Evolutionary conservation across 2,329 filamentous ascomycete genomes (phyloP), one percentile per base, ranked within the genome.

Genomic region (Elsinoe arachidis): DNA sequence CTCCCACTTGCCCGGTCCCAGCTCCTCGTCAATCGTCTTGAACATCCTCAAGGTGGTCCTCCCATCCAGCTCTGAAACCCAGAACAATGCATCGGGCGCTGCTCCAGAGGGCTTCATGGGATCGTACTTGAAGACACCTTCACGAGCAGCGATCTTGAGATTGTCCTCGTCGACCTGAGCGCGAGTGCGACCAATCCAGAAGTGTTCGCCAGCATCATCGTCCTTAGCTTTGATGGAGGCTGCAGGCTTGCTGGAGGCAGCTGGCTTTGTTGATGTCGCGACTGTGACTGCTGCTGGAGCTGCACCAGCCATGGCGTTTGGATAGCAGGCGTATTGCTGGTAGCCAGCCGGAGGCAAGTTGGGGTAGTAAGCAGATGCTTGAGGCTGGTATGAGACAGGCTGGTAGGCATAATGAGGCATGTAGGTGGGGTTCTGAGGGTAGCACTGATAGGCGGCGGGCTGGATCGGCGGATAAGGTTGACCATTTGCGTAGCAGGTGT

Each of bases 151-250:
- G 30, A 70, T 67, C 60, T 67, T 68, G 63, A 67, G 65, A 57
- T 72, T 72, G 61, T 72, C 70, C 49, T 70, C 69, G 21, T 70
- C 66, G 46, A 72, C 69, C 56, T 72, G 64, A 21, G 63, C 64
- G 52, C 67, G 70, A 46, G 68, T 70, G 55, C 70, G 69, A 17
- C 70, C 70, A 53, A 66, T 59, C 69, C 69, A 72, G 57, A 61
- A 60, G 53, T 63, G 64, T 17, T 62, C 60, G 51, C 41, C 38
- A 19, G 14, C 44, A 21, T 30, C 34, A 21, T 58, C 56, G 33
- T 47, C 35, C 46, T 54, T 55, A 33, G 51, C 43, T 54, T 54
- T 35, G 23, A 47, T 41, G 44, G 49, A 14, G 43, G 17, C 47
- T 17, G 51, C 34, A 37, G 61, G 46, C 30, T 49, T 39, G 3